Base-by-base conservation (phyloP, 257 asterid genomes). In the Asclepias syriaca region DNA sequence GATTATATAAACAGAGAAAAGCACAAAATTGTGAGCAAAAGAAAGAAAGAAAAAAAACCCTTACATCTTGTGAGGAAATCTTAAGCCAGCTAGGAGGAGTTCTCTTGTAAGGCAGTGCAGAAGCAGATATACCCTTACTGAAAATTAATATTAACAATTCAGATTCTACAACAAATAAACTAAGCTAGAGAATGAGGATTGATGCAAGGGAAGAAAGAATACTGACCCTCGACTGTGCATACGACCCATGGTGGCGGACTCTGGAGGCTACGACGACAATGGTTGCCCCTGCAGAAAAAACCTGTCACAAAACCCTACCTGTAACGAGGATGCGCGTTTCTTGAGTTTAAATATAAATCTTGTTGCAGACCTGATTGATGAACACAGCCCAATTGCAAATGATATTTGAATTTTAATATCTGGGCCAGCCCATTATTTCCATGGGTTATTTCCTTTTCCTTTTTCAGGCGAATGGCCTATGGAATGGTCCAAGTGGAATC, bases 11-110 rank as follows among this genome's bases (percentile, higher is more conserved):
- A 8, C 1, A 14, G n/a, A 56, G n/a, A n/a, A 55, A 13, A 4
- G 43, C 6, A 19, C 10, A 46, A 67, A 58, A 45, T 43, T 40
- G 45, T 6, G 8, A 29, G 8, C 6, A 51, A 68, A 0, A 18
- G 19, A n/a, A n/a, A 24, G 27, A 24, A 24, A 24, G n/a, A 24
- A 24, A 19, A 5, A 15, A 45, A 40, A 6, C 12, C 16, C 34
- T 54, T 71, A 89, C 97, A 77, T 91, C 97, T 75, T 77, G 87
- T 56, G 92, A 11, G 9, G 96, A 78, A 85, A 74, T 86, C 83
- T 91, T 91, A 77, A 89, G 91, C 97, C 95, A 91, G 78, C 91
- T 85, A 3, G 92, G 96, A 6, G 96, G 96, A 43, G 94, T 86
- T 73, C 96, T 84, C 84, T 89, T 91, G 83, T 89, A 91, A 43